Evolutionary conservation across 148 eudicot genomes (phyloP), one percentile per base, ranked within the genome.

Genomic region (Spergularia bocconei): DNA sequence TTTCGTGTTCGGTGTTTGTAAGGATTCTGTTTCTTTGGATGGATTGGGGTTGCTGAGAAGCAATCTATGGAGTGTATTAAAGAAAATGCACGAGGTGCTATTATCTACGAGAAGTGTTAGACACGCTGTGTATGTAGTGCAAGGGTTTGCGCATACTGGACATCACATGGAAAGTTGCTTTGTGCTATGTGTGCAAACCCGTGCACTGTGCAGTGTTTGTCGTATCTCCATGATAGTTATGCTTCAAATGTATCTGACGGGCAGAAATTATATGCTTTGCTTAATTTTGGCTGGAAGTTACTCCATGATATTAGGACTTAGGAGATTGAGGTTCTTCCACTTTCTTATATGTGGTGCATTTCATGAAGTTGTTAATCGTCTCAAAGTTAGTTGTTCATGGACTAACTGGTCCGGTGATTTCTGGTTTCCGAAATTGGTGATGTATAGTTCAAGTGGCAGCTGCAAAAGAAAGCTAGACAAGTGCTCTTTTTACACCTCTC

Each of bases 381-480:
- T 50, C 50, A 36, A 15, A 65, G 11, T n/a, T 65, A 20, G 63
- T 52, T 38, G 14, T 13, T 38, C 17, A 39, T 39, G 55, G 75
- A 21, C 12, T 70, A 51, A 65, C 5, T 51, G 20, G 8, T 63
- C 60, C 39, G 17, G 13, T 53, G 36, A 61, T 59, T 0, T 48
- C 19, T 47, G 16, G 39, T 50, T 68, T 50, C 39, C 29, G 11
- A 11, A 41, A 11, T 44, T 44, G 20, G 56, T 48, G 38, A 10
- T 44, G 10, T 19, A 52, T 87, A 94, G 98, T 91, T 94, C 82
- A 91, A 87, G 83, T 94, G 98, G 98, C 76, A 82, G 60, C 76
- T 94, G 74, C 73, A 69, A 70, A 94, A 91, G 90, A 91, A 91
- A 85, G 98, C 98, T 68, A 87, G 96, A n/a, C 97, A 94, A 85